These are phyloP conservation scores for Bacidia rubella DNA, from an alignment of 495 filamentous ascomycete genomes.

Conservation along the genomic window DNA sequence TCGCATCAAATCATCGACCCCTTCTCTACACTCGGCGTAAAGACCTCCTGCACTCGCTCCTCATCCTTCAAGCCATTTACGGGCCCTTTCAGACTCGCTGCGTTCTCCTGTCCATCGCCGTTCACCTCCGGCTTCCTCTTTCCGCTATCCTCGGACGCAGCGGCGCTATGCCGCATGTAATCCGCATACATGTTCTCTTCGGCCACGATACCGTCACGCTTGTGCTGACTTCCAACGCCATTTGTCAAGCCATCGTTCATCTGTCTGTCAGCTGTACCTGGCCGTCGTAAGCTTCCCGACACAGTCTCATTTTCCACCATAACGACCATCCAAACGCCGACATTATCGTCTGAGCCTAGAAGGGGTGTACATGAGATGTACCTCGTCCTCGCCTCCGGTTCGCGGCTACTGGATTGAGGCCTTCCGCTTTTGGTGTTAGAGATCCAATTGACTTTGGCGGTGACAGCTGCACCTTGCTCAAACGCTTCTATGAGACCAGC, in stretches of 20 bases:
- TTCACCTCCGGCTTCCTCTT: not conserved
- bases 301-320: conserved; percentile 39
- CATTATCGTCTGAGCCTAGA: conserved; percentile 38
- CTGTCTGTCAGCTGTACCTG: conserved; percentile 1
- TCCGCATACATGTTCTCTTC: conserved; percentile 12
- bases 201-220: conserved; percentile 1
- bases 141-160: not conserved
- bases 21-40: not conserved
- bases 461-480: conserved; percentile 41
- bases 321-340: conserved; percentile 55
- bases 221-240: not conserved
- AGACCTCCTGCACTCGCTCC: conserved; percentile 13
- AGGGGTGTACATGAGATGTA: conserved; percentile 55
- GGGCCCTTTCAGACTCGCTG: not conserved
- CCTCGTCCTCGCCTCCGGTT: conserved; percentile 25
- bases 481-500: conserved; percentile 41
- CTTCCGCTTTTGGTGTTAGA: conserved; percentile 9
- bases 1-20: not conserved
- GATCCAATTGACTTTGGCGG: conserved; percentile 48
- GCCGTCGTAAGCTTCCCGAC: conserved; percentile 9
- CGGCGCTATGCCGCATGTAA: conserved; percentile 9
- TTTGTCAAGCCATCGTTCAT: not conserved
- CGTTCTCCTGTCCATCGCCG: not conserved
- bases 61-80: conserved; percentile 2
- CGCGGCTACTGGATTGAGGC: not conserved